Evolutionary conservation across 1,284 basidiomycete species (phyloP).

Genomic region (Austroboletus rostrupii): DNA sequence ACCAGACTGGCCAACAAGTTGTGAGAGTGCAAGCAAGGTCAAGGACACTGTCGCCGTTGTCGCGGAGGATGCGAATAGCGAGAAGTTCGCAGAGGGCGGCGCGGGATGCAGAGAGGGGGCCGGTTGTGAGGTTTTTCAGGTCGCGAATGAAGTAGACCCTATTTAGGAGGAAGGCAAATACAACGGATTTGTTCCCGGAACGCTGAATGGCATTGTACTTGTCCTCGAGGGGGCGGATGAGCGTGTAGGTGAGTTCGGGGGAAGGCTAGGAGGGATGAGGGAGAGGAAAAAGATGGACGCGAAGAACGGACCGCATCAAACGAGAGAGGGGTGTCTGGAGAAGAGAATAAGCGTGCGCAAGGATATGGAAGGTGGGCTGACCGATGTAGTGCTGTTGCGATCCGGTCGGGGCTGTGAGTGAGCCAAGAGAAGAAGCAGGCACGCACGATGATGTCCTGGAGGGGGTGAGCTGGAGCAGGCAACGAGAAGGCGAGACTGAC

Average conservation of each 20-base stretch:
- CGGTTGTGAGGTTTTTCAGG: constrained; percentile 54
- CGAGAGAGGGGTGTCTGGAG: constrained; percentile 26
- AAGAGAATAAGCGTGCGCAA: neutral
- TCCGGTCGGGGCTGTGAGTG: constrained; percentile 5
- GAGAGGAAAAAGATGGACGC: neutral
- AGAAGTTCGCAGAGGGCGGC: constrained; percentile 87
- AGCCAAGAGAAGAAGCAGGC: neutral
- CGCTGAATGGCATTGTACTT: constrained; percentile 67
- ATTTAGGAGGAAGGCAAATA: constrained; percentile 89
- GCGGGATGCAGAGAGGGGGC: constrained; percentile 69
- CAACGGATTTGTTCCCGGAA: constrained; percentile 65
- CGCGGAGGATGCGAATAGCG: constrained; percentile 77
- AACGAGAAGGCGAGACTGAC: constrained; percentile 34
- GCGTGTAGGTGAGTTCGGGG: constrained; percentile 84
- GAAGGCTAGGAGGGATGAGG: constrained; percentile 49
- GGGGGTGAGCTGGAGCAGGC: neutral
- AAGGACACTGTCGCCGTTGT: constrained; percentile 72
- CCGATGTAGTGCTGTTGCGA: constrained; percentile 27
- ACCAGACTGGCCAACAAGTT: constrained; percentile 85
- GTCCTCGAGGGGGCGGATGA: constrained; percentile 70
- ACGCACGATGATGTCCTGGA: constrained; percentile 59
- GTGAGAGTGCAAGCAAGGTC: constrained; percentile 78
- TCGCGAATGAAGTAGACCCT: constrained; percentile 83
- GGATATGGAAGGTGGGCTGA: constrained; percentile 11
- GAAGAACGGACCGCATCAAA: constrained; percentile 28